Conservation (phyloP, 2,329 filamentous ascomycete genomes). For the Paraconiothyrium brasiliense region DNA sequence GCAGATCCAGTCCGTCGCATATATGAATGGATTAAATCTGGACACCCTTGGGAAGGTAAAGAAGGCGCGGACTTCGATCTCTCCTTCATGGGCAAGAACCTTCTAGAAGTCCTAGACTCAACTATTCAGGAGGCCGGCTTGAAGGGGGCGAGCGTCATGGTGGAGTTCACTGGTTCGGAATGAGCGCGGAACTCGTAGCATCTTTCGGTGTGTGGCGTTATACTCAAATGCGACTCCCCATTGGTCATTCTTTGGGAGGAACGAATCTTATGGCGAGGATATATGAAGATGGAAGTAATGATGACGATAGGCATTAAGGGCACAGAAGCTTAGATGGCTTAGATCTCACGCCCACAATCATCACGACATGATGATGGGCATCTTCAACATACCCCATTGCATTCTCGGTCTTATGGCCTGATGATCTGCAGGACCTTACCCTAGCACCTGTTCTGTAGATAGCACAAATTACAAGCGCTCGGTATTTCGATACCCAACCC, state of each 20-base stretch:
- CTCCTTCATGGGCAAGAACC: slow-evolving; percentile 84
- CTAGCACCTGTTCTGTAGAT: background rate
- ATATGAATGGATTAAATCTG: slow-evolving; percentile 95
- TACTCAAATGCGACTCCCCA: background rate
- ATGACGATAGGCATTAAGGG: background rate
- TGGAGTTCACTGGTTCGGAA: slow-evolving; percentile 71
- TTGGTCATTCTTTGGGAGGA: slow-evolving; percentile 2
- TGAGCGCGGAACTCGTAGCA: slow-evolving; percentile 1
- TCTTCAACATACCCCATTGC: slow-evolving; percentile 13
- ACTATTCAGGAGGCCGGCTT: slow-evolving; percentile 83
- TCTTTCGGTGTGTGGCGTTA: slow-evolving; percentile 13
- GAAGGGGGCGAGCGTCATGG: slow-evolving; percentile 94
- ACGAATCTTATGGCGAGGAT: background rate
- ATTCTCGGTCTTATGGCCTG: slow-evolving; percentile 8
- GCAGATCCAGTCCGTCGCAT: slow-evolving; percentile 81
- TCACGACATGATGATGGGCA: slow-evolving; percentile 8
- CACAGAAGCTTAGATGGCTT: slow-evolving; percentile 10
- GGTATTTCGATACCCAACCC: background rate
- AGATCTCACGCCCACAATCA: slow-evolving; percentile 10
- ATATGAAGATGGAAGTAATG: background rate
- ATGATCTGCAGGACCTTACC: background rate
- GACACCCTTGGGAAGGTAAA: slow-evolving; percentile 81
- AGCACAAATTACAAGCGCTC: background rate
- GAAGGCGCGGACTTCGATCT: slow-evolving; percentile 84
- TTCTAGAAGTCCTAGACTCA: slow-evolving; percentile 77